These are phyloP conservation scores for Symbiodinium natans DNA, from an alignment of 73 alveolate species.

Conservation along the genomic window DNA sequence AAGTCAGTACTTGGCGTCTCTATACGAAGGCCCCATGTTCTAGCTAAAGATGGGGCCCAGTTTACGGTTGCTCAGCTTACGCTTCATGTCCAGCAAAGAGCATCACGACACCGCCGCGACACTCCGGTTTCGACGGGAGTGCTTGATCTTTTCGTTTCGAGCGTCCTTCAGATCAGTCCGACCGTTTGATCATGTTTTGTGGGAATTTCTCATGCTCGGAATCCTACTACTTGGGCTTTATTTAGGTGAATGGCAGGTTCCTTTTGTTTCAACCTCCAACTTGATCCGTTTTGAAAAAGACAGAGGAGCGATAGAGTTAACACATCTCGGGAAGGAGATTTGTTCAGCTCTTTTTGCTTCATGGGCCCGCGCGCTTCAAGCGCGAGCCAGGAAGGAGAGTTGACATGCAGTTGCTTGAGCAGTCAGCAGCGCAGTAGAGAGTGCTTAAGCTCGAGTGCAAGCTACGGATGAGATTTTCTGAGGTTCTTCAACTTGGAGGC, in stretches of 20 bases:
- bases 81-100: neutral
- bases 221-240: neutral
- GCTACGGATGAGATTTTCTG: neutral
- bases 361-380: neutral
- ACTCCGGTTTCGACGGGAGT: neutral
- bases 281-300: neutral
- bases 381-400: neutral
- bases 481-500: constrained; percentile 12
- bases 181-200: neutral
- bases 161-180: neutral
- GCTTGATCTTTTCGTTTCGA: neutral
- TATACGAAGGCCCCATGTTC: neutral
- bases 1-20: neutral
- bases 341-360: neutral
- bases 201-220: neutral
- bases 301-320: neutral
- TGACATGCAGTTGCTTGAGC: neutral
- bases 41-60: neutral
- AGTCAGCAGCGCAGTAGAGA: too few species aligned
- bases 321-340: neutral
- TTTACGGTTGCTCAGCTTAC: neutral
- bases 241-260: neutral
- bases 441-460: neutral
- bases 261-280: neutral
- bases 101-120: neutral